A percentile compares a stretch with the other conserved stretches of the same genome.
Evolutionary conservation across 164 flowering plant genomes (phyloP).

Genomic region (Cinnamomum chago): DNA sequence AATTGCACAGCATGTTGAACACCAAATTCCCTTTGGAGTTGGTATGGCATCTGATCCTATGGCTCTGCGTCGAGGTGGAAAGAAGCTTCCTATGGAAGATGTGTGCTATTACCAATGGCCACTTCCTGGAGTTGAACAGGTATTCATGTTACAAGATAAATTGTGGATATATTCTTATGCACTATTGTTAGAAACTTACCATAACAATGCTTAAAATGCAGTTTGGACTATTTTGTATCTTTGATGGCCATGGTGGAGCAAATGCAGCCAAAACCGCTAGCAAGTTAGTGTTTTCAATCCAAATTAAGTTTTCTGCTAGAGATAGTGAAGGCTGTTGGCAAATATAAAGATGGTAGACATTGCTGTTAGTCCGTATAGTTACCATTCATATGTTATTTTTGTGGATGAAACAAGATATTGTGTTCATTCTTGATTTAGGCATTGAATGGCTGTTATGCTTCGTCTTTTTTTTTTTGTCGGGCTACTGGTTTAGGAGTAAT

Average conservation of each 20-base stretch:
- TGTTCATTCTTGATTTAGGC: background rate
- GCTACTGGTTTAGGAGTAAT: background rate
- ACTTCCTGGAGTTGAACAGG: conserved; percentile 79
- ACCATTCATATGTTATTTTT: background rate
- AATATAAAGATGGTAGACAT: background rate
- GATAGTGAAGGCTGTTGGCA: background rate
- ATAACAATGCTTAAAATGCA: conserved; percentile 29
- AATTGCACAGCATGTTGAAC: conserved; percentile 42
- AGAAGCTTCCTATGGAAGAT: conserved; percentile 95
- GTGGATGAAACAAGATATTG: background rate
- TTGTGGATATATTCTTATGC: background rate
- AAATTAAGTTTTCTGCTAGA: conserved; percentile 1
- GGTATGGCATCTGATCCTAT: conserved; percentile 96
- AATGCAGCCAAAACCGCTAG: conserved; percentile 85
- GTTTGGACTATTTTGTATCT: conserved; percentile 94
- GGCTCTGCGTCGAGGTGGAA: conserved; percentile 90
- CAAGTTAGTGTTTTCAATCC: conserved; percentile 49
- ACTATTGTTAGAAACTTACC: background rate
- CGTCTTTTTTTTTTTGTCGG: background rate
- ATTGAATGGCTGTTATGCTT: background rate
- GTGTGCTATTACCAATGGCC: conserved; percentile 90
- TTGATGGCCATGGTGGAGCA: conserved; percentile 98
- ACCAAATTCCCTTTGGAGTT: conserved; percentile 58
- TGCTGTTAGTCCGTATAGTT: background rate
- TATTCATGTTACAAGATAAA: conserved; percentile 13